Conservation (phyloP, 805 yeast genomes). For the Saccharomycopsis fibuligera region DNA sequence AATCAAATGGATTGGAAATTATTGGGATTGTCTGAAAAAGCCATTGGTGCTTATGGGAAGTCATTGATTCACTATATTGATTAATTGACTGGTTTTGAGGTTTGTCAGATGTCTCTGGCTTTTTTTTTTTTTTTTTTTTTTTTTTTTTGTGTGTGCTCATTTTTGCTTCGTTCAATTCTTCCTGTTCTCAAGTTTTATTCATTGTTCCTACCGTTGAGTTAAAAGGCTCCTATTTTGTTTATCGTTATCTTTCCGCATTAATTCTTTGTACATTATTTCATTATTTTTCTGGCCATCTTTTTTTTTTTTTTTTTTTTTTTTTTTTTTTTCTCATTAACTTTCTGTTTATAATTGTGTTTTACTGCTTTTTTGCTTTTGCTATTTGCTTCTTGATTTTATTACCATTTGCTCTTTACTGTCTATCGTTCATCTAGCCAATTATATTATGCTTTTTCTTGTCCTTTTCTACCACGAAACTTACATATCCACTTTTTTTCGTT, state of each 20-base stretch:
- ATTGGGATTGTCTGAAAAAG: slow-evolving; percentile 19
- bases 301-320: no score
- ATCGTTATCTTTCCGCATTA: background rate
- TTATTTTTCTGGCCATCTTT: background rate
- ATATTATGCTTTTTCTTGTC: background rate
- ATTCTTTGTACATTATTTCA: background rate
- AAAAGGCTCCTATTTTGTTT: no score
- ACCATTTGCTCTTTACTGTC: background rate
- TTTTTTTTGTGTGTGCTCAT: background rate
- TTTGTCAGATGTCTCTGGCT: no score
- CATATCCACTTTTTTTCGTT: background rate
- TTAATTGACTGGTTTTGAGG: no score
- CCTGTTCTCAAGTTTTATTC: background rate
- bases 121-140: slow-evolving; percentile 24
- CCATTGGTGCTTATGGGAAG: slow-evolving; percentile 17
- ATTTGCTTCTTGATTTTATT: background rate
- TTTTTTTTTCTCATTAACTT: background rate
- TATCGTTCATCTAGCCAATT: background rate
- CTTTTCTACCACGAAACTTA: background rate
- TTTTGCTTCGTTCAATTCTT: background rate
- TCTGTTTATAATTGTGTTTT: background rate
- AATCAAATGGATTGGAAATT: slow-evolving; percentile 22
- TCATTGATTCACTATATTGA: slow-evolving; percentile 20
- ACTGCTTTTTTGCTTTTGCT: background rate
- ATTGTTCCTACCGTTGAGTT: no score